Evolutionary conservation across 345 rosid genomes (phyloP).

Genomic region (Citrus trifoliata): DNA sequence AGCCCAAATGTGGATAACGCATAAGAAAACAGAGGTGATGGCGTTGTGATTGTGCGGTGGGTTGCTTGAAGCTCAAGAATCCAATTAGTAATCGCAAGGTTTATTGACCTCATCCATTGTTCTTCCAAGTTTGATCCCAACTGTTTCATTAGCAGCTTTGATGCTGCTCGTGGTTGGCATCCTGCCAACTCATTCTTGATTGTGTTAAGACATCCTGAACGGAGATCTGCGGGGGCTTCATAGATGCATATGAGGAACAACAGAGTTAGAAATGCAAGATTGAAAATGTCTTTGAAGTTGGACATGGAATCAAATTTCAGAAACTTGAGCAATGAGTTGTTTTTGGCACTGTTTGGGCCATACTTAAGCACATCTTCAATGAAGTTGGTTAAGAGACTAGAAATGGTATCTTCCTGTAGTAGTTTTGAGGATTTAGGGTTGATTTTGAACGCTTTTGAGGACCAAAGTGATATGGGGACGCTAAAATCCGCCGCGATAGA

Average conservation of each 20-base stretch:
- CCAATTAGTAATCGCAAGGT: constrained; percentile 87
- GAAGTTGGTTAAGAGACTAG: constrained; percentile 44
- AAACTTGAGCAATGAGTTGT: constrained; percentile 31
- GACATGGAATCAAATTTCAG: constrained; percentile 37
- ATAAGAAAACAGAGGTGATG: constrained; percentile 77
- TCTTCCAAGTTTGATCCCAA: constrained; percentile 81
- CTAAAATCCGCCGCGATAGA: constrained; percentile 49
- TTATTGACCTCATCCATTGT: constrained; percentile 82
- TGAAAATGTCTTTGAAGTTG: constrained; percentile 52
- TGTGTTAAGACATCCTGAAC: constrained; percentile 48
- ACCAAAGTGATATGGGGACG: constrained; percentile 55
- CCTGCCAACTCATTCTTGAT: constrained; percentile 50
- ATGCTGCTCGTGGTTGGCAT: constrained; percentile 43
- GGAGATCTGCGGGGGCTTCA: constrained; percentile 66
- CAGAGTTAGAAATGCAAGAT: constrained; percentile 64
- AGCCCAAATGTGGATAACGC: constrained; percentile 57
- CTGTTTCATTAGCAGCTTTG: constrained; percentile 60
- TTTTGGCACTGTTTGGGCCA: constrained; percentile 33
- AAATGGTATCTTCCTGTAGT: constrained; percentile 36
- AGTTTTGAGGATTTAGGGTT: constrained; percentile 33
- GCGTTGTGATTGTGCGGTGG: constrained; percentile 36
- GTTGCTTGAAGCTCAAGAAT: constrained; percentile 46
- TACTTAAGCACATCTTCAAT: constrained; percentile 61
- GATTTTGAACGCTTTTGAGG: constrained; percentile 53
- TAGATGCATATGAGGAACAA: constrained; percentile 64